phyloP scores from a whole-genome alignment of 495 filamentous ascomycete species.

The Massariosphaeria phaeospora region DNA sequence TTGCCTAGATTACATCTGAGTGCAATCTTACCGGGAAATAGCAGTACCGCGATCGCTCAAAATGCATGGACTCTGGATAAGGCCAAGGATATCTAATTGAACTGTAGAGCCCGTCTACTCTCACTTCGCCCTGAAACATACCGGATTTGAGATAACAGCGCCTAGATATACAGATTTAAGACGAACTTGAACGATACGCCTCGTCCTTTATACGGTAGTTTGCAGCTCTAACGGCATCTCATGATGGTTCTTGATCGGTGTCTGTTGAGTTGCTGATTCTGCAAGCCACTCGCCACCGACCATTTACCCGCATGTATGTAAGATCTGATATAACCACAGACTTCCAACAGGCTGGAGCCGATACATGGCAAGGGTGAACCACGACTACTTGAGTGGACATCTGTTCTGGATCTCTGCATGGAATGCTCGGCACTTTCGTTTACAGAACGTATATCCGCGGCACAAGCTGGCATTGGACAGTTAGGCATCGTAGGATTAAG shows the following conservation, averaged over 20 bases:
- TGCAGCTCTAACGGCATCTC: not conserved
- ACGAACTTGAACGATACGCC: not conserved
- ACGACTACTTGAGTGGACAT: not conserved
- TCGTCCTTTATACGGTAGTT: not conserved
- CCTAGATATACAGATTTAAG: too few species aligned
- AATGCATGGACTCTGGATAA: not conserved
- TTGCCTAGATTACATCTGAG: slow-evolving; percentile 18
- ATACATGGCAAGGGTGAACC: not conserved
- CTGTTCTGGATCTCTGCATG: not conserved
- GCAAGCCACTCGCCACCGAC: not conserved
- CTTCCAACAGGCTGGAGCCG: slow-evolving; percentile 1
- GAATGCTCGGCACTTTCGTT: slow-evolving; percentile 3
- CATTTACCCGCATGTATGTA: slow-evolving; percentile 10
- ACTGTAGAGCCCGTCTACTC: not conserved
- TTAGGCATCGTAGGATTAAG: not conserved
- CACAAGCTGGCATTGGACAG: slow-evolving; percentile 1
- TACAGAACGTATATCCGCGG: slow-evolving; percentile 1
- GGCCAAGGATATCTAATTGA: not conserved
- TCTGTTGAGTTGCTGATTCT: not conserved
- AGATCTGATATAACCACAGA: not conserved
- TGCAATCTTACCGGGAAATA: slow-evolving; percentile 22
- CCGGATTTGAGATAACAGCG: too few species aligned
- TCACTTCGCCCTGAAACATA: not conserved
- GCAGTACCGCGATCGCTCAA: slow-evolving; percentile 5
- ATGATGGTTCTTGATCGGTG: not conserved